Base-by-base conservation (phyloP, 2,329 filamentous ascomycete species). In the Fusarium nurragi region DNA sequence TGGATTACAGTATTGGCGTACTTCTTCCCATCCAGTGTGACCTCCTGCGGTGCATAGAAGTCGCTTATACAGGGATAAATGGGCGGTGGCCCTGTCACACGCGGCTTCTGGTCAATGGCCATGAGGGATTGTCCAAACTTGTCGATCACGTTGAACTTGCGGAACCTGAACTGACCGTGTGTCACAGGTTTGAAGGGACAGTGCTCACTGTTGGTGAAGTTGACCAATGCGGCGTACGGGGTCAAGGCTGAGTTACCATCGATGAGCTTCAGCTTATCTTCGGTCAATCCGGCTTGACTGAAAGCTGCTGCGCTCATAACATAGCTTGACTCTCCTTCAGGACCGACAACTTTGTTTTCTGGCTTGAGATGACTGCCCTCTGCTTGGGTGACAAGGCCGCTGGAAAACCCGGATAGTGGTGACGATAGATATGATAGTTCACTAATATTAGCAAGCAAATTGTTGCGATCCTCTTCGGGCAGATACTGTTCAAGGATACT, bases 121-220 rank as follows among this genome's bases (percentile, higher is more conserved):
- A 34, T 13, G 8, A 50, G 37, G 3, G 37, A 14, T 8, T 50
- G 47, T 12, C 47, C 47, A 4, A 50, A 50, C 16, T 50, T 50
- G 13, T 50, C 47, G 19, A 50, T 40, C 8, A 50, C 23, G 19
- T 50, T 50, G 19, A 50, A 39, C 19, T 50, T 50, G 16, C 36
- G 36, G 12, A 50, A 50, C 10, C 26, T 9, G 13, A 50, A 26
- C 4, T 50, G 37, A 3, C 47, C 47, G 6, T 50, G 47, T 3
- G 23, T 38, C 11, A 50, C 47, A 16, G 47, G 47, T 6, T 50
- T 50, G 12, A 50, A 50, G 7, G 47, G 47, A 13, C 47, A 50
- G 1, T 30, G 21, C 3, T 39, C 32, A 1, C 18, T 28, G 6
- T 40, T 25, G 1, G 22, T 32, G 16, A 49, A 32, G 12, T 40